Conservation (phyloP, 768 basidiomycete genomes). For the Cystofilobasidium ferigula region DNA sequence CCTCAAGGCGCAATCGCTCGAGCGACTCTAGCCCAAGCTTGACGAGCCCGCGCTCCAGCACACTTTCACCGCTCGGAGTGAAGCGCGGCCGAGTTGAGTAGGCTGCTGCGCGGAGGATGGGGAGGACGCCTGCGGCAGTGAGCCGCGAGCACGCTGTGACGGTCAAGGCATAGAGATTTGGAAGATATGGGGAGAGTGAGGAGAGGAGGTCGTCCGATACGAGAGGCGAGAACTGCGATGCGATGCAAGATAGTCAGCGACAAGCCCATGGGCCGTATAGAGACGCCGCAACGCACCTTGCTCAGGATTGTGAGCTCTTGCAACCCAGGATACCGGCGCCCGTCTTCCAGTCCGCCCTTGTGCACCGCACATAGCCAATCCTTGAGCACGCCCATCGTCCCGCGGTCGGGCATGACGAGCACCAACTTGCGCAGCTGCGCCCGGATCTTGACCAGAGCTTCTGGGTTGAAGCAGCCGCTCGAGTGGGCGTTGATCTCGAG, state of each 20-base stretch:
- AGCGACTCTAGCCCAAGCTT: neutral
- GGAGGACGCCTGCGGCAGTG: neutral
- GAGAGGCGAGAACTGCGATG: constrained; percentile 9
- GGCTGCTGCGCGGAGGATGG: neutral
- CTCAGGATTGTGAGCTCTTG: constrained; percentile 6
- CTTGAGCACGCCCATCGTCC: constrained; percentile 3
- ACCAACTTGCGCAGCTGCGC: neutral
- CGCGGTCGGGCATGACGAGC: constrained; percentile 23
- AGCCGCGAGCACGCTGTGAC: constrained; percentile 9
- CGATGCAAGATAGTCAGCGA: neutral
- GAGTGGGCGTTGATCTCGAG: constrained; percentile 23
- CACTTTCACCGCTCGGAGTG: neutral
- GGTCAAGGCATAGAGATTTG: constrained; percentile 2
- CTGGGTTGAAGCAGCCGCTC: constrained; percentile 6
- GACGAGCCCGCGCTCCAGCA: neutral
- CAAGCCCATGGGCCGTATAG: neutral
- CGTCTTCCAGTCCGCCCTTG: neutral
- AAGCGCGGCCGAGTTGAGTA: neutral
- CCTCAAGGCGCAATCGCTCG: constrained; percentile 7
- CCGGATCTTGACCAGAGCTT: neutral
- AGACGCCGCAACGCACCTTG: neutral
- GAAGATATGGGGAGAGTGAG: neutral
- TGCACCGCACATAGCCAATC: neutral
- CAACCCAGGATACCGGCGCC: neutral
- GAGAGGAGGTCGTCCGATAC: constrained; percentile 12